Evolutionary conservation across 2,329 filamentous ascomycete species (phyloP).

Genomic region (Raffaelea albimanens): DNA sequence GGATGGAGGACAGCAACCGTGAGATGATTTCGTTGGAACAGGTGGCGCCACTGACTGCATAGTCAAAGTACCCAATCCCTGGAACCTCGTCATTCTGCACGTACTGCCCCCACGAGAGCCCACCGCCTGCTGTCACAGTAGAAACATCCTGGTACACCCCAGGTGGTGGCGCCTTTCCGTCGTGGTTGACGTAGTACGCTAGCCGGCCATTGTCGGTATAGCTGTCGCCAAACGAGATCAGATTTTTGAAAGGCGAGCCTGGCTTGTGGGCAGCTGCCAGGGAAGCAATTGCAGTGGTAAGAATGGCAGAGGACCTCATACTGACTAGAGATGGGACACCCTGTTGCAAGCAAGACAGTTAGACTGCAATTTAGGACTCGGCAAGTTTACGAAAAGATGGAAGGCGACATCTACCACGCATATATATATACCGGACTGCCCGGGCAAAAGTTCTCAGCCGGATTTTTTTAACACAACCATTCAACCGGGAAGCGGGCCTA

Average conservation of each 20-base stretch:
- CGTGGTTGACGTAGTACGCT: constrained; percentile 49
- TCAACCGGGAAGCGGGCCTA: no score
- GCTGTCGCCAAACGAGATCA: constrained; percentile 66
- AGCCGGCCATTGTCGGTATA: constrained; percentile 66
- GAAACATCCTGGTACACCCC: constrained; percentile 38
- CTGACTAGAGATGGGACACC: background rate
- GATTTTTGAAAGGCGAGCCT: constrained; percentile 39
- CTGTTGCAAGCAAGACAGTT: background rate
- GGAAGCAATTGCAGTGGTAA: background rate
- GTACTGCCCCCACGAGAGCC: constrained; percentile 59
- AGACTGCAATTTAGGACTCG: no score
- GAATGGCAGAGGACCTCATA: no score
- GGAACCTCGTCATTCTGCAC: constrained; percentile 47
- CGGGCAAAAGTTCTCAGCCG: no score
- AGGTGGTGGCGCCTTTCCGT: constrained; percentile 51
- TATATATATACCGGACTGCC: background rate
- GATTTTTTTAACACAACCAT: no score
- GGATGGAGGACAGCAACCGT: constrained; percentile 40
- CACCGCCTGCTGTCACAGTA: constrained; percentile 52
- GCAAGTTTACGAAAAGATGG: no score
- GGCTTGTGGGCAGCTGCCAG: background rate
- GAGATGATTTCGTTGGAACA: constrained; percentile 61
- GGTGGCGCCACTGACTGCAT: constrained; percentile 63
- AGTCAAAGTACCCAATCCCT: constrained; percentile 51
- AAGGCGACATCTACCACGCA: no score